Base-by-base conservation (phyloP, 2,329 filamentous ascomycete genomes). In the Hymenoscyphus occultus region DNA sequence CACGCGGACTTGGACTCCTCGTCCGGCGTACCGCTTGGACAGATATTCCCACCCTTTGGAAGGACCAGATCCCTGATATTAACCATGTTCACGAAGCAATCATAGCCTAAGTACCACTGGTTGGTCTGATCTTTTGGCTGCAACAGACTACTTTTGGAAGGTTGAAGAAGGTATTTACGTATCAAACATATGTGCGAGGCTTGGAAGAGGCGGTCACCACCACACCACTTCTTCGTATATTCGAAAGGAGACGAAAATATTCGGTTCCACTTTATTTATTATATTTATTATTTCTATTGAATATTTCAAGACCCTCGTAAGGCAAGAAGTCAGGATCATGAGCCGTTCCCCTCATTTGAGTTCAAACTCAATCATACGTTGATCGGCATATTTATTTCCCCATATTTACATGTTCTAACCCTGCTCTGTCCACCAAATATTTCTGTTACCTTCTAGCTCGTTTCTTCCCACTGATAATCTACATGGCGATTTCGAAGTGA, bases 401-500 rank as follows among this genome's bases (percentile, higher is more conserved):
- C 62, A 68, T 14, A 69, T 62, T 70, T 10, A 67, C 45, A 40
- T 69, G 31, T 16, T 42, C 62, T 10, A 71, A 60, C 4, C 69
- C 69, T 12, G 62, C 64, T 31, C 39, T 19, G 42, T 65, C 68
- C 14, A 70, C 57, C 12, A 71, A 54, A 1, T 12, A 16, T 19
- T 56, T 56, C 35, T 64, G 69, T 54, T 69, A 60, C 7, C 6
- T 65, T 22, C 61, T 61, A 13, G 63, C 66, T 28, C 69, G 42
- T 39, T 71, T 68, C 28, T 65, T 68, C 4, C 68, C 66, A 13
- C 64, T 63, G 28, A 71, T 65, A 28, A 65, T 61, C 7, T 68
- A 39, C 68, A 71, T 71, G 59, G 48, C 62, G 16, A 70, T 58
- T 62, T 71, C 68, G 63, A 69, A 60, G 62, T 63, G 64, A 40